Evolutionary conservation across 164 flowering plant species (phyloP).

Genomic region (Nymphaea colorata): DNA sequence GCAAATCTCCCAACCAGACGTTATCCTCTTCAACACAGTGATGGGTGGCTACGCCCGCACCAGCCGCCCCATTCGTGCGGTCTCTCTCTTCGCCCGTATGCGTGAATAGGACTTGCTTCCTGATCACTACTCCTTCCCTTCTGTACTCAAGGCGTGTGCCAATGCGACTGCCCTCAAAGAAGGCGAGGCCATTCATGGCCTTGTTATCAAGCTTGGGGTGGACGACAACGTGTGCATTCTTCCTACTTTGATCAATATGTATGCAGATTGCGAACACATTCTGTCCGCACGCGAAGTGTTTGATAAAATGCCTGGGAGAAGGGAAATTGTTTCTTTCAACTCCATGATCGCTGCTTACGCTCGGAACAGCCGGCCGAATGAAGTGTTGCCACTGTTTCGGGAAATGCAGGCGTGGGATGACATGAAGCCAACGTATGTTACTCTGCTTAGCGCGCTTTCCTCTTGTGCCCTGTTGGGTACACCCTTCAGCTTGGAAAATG

Average conservation of each 20-base stretch:
- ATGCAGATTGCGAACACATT: conserved; percentile 37
- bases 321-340: conserved; percentile 49
- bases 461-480: conserved; percentile 56
- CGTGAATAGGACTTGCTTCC: conserved; percentile 27
- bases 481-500: conserved; percentile 59
- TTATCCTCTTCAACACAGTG: conserved; percentile 43
- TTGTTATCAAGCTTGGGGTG: conserved; percentile 36
- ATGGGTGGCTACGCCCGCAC: conserved; percentile 51
- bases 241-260: conserved; percentile 53
- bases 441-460: conserved; percentile 47
- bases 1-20: conserved; percentile 41
- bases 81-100: conserved; percentile 23
- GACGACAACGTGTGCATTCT: conserved; percentile 24
- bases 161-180: conserved; percentile 32
- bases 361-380: conserved; percentile 41
- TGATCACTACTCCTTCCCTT: conserved; percentile 52
- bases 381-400: conserved; percentile 51
- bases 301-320: conserved; percentile 21
- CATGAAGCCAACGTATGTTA: conserved; percentile 46
- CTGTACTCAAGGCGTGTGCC: conserved; percentile 57
- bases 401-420: conserved; percentile 33
- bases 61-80: conserved; percentile 24
- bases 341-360: conserved; percentile 50
- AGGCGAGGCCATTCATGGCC: conserved; percentile 53
- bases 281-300: conserved; percentile 36